These are phyloP conservation scores for Delphinella strobiligena DNA, from an alignment of 2,329 filamentous ascomycete genomes.

Conservation along the genomic window DNA sequence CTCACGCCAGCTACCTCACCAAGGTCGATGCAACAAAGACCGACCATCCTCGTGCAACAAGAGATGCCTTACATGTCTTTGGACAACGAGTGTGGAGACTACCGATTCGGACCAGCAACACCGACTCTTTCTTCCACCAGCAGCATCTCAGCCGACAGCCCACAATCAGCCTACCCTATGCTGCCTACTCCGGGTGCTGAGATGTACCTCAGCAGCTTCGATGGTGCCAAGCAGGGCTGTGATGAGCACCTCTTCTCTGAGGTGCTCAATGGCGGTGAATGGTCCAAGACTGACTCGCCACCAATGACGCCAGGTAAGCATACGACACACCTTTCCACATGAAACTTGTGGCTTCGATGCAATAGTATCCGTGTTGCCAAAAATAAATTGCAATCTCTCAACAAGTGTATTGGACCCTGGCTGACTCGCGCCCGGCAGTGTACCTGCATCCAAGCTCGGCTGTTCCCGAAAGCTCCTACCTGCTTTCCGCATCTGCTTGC, in stretches of 20 bases:
- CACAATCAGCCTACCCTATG: constrained; percentile 60
- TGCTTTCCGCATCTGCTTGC: constrained; percentile 61
- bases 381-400: background rate
- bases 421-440: constrained; percentile 30
- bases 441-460: constrained; percentile 57
- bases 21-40: constrained; percentile 61
- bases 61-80: constrained; percentile 48
- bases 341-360: constrained; percentile 2
- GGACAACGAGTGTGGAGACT: constrained; percentile 59
- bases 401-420: constrained; percentile 6
- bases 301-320: constrained; percentile 80
- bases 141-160: constrained; percentile 75
- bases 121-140: constrained; percentile 80
- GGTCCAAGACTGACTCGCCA: constrained; percentile 66
- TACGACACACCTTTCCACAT: no score
- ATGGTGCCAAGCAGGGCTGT: constrained; percentile 61
- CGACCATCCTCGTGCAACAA: constrained; percentile 55
- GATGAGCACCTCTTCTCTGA: constrained; percentile 57
- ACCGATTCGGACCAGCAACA: constrained; percentile 68
- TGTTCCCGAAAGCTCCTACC: constrained; percentile 47
- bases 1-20: constrained; percentile 69
- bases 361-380: constrained; percentile 1
- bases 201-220: constrained; percentile 63
- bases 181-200: constrained; percentile 75
- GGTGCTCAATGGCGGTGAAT: constrained; percentile 61